Evolutionary conservation across 1,139 yeast species (phyloP).

Genomic region (Kurtzmaniella quercitrusa): DNA sequence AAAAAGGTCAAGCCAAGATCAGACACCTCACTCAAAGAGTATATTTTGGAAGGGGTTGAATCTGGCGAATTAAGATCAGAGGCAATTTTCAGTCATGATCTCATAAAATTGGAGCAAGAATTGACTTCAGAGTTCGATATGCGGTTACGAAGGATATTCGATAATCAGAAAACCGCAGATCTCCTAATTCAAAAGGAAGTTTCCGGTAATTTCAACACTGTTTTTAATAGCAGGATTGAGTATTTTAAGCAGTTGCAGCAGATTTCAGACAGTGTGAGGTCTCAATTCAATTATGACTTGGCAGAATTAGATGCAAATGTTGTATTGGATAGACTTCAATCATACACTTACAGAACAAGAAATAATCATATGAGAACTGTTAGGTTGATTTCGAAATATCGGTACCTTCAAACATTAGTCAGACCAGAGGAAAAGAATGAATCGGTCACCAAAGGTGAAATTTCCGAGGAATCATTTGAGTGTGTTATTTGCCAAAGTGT

Average conservation of each 20-base stretch:
- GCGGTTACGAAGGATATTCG: constrained; percentile 26
- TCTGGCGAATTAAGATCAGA: constrained; percentile 9
- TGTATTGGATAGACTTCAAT: not conserved
- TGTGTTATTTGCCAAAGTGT: constrained; percentile 76
- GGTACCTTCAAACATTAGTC: constrained; percentile 55
- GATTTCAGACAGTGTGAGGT: constrained; percentile 71
- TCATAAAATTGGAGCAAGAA: constrained; percentile 14
- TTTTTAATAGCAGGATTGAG: constrained; percentile 73
- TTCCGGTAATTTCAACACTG: constrained; percentile 51
- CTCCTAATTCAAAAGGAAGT: constrained; percentile 43
- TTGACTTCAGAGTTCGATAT: constrained; percentile 21
- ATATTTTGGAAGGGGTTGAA: constrained; percentile 20
- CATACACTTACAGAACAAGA: constrained; percentile 7
- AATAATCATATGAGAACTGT: constrained; percentile 20
- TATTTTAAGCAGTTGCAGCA: constrained; percentile 83
- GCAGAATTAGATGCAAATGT: constrained; percentile 6
- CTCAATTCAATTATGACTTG: constrained; percentile 20
- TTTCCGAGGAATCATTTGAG: constrained; percentile 35
- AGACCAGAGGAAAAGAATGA: constrained; percentile 8
- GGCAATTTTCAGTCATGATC: constrained; percentile 2
- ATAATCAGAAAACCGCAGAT: constrained; percentile 39
- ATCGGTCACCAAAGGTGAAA: constrained; percentile 11
- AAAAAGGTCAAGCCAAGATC: constrained; percentile 25
- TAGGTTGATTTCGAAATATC: constrained; percentile 48
- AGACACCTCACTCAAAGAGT: constrained; percentile 27